phyloP scores from a whole-genome alignment of 352 stramenopile genomes.

The Pythium sp. region DNA sequence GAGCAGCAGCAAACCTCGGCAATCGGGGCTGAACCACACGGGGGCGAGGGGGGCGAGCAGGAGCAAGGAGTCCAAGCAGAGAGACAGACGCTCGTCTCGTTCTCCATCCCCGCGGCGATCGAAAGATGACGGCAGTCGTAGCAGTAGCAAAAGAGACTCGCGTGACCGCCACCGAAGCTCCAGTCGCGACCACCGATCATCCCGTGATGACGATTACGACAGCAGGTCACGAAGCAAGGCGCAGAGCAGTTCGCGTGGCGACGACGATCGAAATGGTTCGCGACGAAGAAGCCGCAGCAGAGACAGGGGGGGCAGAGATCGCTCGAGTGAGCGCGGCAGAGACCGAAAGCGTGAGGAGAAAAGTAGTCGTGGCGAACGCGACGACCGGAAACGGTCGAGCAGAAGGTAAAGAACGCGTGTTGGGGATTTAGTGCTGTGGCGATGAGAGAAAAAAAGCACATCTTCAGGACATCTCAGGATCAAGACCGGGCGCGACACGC shows the following conservation, averaged over 20 bases:
- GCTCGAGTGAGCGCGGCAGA: slow-evolving; percentile 10
- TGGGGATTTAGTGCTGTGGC: background rate
- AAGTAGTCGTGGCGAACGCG: slow-evolving; percentile 11
- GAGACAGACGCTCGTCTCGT: slow-evolving; percentile 8
- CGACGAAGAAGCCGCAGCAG: slow-evolving; percentile 12
- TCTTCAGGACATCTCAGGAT: background rate
- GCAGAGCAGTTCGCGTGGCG: background rate
- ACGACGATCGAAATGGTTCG: background rate
- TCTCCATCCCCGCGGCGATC: slow-evolving; percentile 16
- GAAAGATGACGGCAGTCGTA: slow-evolving; percentile 8
- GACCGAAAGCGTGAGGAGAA: slow-evolving; percentile 25
- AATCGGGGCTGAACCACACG: slow-evolving; percentile 13
- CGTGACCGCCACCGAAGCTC: slow-evolving; percentile 20
- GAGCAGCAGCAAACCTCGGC: slow-evolving; percentile 2
- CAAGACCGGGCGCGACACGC: background rate
- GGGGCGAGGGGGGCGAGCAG: slow-evolving; percentile 1
- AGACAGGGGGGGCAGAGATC: background rate
- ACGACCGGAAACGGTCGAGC: slow-evolving; percentile 25
- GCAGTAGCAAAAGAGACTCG: slow-evolving; percentile 14
- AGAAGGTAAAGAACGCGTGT: slow-evolving; percentile 10
- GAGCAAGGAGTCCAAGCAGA: slow-evolving; percentile 5
- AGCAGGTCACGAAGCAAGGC: background rate
- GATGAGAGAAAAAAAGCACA: background rate
- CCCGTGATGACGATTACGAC: slow-evolving; percentile 3
- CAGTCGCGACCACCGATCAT: slow-evolving; percentile 13